A percentile compares a stretch with the other conserved stretches of the same genome.
These are phyloP conservation scores for Penicillium angulare DNA, from an alignment of 495 filamentous ascomycete species.

Conservation along the genomic window DNA sequence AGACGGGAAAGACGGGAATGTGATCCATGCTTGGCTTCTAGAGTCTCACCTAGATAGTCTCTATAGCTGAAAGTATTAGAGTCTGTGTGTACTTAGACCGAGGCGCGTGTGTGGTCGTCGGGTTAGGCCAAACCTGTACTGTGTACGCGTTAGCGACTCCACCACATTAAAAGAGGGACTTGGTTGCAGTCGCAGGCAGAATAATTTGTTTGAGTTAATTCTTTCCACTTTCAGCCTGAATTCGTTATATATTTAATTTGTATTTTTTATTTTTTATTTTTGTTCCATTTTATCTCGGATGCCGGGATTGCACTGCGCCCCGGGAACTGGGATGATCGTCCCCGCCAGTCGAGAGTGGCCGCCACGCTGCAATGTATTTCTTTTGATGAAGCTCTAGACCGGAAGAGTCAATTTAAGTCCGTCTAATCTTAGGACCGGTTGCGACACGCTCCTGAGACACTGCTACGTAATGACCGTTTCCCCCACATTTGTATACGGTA, in stretches of 20 bases:
- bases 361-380: background rate
- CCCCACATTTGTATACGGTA: conserved; percentile 5
- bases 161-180: conserved; percentile 3
- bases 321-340: conserved; percentile 9
- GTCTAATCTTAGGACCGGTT: conserved; percentile 4
- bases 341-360: background rate
- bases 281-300: background rate
- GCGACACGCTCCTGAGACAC: conserved; percentile 9
- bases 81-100: background rate
- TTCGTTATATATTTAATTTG: background rate
- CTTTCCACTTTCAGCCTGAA: background rate
- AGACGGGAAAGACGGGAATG: conserved; percentile 18
- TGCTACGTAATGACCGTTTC: conserved; percentile 9
- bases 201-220: background rate
- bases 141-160: conserved; percentile 18
- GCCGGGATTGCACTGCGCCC: background rate
- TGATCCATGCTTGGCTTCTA: conserved; percentile 7
- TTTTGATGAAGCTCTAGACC: conserved; percentile 7
- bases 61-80: too few relatives aligned
- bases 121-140: background rate
- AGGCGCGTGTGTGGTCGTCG: background rate
- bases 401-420: background rate
- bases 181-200: conserved; percentile 11
- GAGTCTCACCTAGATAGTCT: too few relatives aligned
- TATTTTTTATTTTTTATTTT: background rate